Evolutionary conservation across 495 filamentous ascomycete genomes (phyloP), one percentile per base, ranked within the genome.

Genomic region (Hypoxylon subgilvum): DNA sequence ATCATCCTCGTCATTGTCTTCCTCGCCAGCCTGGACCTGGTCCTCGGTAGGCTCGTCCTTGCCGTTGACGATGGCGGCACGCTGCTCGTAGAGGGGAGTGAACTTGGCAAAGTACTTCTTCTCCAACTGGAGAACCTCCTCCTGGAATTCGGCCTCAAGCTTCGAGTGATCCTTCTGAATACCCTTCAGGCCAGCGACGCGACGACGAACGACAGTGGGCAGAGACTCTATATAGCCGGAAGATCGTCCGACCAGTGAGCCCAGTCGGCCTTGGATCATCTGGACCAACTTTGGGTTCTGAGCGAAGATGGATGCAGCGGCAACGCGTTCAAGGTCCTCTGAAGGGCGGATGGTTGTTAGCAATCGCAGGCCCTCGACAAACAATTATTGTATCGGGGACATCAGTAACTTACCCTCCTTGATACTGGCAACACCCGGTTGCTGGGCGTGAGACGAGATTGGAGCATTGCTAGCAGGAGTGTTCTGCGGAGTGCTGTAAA

Each of bases 41-140:
- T 83, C 82, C 30, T 92, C 89, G 40, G 86, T 92, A 22, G 95
- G 95, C 76, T 99, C 95, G 10, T 78, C 71, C 56, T 74, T 76
- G 66, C 95, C 95, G 75, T 97, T 97, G 68, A 99, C 82, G 67
- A 99, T 97, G 56, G 87, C 83, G 40, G 94, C 82, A 69, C 95
- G 92, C 81, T 92, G 90, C 82, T 97, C 79, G 76, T 99, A 99
- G 28, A 99, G 86, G 45, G 95, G 95, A 22, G 91, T 96, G 77
- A 96, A 99, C 76, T 97, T 97, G 70, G 88, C 89, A 60, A 99
- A 97, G 75, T 94, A 99, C 76, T 96, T 95, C 84, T 99, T 99
- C 81, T 99, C 95, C 16, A 99, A 84, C 71, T 96, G 86, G 60
- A 99, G 81, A 38, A 99, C 91, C 76, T 97, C 95, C 72, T 97